These are phyloP conservation scores for Aspergillus quadrilineatus DNA, from an alignment of 2,329 filamentous ascomycete genomes.

Conservation along the genomic window DNA sequence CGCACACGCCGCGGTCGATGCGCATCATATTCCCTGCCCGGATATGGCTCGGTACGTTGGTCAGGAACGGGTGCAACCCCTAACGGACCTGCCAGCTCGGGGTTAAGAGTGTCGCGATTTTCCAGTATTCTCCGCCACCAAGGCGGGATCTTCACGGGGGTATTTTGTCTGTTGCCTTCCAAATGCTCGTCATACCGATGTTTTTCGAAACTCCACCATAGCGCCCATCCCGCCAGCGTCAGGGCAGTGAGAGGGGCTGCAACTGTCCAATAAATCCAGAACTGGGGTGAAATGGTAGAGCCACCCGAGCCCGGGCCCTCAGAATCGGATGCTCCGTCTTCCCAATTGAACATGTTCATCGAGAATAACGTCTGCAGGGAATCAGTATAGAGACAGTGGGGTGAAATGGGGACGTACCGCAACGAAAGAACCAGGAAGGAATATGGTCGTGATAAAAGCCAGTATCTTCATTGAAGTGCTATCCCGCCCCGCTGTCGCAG, in stretches of 20 bases:
- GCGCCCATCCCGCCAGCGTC: slow-evolving; percentile 4
- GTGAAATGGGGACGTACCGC: neutral
- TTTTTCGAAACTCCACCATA: slow-evolving; percentile 13
- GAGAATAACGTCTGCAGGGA: neutral
- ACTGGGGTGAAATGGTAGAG: neutral
- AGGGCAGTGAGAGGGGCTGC: slow-evolving; percentile 3
- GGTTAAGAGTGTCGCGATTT: neutral
- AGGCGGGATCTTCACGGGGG: neutral
- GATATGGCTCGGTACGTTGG: too few species aligned
- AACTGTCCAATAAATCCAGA: slow-evolving; percentile 10
- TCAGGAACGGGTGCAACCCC: neutral
- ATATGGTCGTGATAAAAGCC: slow-evolving; percentile 6
- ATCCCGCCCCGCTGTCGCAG: neutral
- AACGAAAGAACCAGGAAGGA: neutral
- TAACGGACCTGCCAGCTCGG: neutral
- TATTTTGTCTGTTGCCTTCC: neutral
- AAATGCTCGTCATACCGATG: slow-evolving; percentile 6
- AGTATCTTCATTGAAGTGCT: slow-evolving; percentile 7
- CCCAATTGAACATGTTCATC: slow-evolving; percentile 10
- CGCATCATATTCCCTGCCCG: too few species aligned
- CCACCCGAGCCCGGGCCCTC: neutral
- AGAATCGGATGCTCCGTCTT: neutral
- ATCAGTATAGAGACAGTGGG: neutral
- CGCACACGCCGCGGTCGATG: neutral
- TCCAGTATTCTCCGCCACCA: slow-evolving; percentile 1